phyloP scores from a whole-genome alignment of 179 eudicot species.

The Silene vulgaris region DNA sequence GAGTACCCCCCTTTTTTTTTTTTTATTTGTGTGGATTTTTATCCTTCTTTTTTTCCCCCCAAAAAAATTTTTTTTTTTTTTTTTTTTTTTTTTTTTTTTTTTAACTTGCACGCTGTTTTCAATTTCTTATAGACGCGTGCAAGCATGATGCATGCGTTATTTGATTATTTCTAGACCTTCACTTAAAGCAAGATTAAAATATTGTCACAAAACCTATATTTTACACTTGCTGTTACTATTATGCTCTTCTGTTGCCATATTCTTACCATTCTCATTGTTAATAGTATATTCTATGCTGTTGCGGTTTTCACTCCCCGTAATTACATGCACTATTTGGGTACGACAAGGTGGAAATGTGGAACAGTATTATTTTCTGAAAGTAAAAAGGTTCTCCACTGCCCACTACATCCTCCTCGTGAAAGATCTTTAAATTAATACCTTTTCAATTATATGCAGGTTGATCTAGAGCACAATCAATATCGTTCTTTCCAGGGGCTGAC shows the following conservation, averaged over 20 bases:
- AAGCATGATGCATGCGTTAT: not conserved
- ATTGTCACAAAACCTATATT: no score
- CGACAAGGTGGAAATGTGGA: not conserved
- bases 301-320: not conserved
- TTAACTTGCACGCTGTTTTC: no score
- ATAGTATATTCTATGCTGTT: not conserved
- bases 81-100: no score
- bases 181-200: no score
- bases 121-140: not conserved
- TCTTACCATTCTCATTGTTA: not conserved
- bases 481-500: slow-evolving; percentile 95
- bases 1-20: no score
- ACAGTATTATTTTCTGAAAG: not conserved
- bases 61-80: not conserved
- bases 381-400: not conserved
- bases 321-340: slow-evolving; percentile 1
- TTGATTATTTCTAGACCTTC: no score
- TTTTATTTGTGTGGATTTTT: no score
- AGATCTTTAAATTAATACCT: not conserved
- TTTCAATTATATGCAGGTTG: slow-evolving; percentile 46
- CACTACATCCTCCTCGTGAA: not conserved
- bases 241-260: not conserved
- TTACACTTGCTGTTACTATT: no score
- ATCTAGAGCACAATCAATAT: slow-evolving; percentile 91
- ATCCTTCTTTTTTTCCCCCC: not conserved